phyloP scores from a whole-genome alignment of 164 flowering plant species.

The Houttuynia cordata region DNA sequence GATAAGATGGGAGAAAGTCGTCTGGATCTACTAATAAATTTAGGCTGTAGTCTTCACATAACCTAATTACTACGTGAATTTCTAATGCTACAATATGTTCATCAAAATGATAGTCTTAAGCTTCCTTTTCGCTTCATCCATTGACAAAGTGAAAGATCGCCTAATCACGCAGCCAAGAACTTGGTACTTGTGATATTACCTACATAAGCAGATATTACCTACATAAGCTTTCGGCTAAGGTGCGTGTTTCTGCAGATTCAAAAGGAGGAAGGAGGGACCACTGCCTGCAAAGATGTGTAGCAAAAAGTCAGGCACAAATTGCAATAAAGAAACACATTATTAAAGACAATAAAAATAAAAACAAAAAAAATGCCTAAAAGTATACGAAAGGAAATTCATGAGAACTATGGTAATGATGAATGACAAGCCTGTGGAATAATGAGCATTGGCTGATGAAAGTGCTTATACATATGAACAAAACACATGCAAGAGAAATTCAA shows the following conservation, averaged over 20 bases:
- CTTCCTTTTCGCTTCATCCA: no score
- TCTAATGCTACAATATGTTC: no score
- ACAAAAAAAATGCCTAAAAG: neutral
- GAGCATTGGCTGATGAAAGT: no score
- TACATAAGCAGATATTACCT: no score
- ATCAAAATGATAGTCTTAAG: no score
- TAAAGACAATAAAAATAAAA: slow-evolving; percentile 5
- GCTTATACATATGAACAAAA: neutral
- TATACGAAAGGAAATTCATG: neutral
- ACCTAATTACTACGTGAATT: no score
- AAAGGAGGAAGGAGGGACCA: slow-evolving; percentile 76
- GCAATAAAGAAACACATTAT: neutral
- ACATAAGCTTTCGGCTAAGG: slow-evolving; percentile 74
- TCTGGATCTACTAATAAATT: no score
- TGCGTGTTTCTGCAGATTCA: slow-evolving; percentile 82
- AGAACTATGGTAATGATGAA: no score
- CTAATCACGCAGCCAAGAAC: neutral
- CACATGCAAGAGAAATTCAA: neutral
- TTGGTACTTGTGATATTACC: slow-evolving; percentile 23
- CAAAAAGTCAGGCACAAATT: neutral
- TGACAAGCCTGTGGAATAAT: no score
- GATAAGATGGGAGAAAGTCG: no score
- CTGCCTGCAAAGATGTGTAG: slow-evolving; percentile 38
- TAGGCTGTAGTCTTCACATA: no score
- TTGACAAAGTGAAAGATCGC: no score